These are phyloP conservation scores for Aspergillus carlsbadensis DNA, from an alignment of 495 filamentous ascomycete species.

Conservation along the genomic window DNA sequence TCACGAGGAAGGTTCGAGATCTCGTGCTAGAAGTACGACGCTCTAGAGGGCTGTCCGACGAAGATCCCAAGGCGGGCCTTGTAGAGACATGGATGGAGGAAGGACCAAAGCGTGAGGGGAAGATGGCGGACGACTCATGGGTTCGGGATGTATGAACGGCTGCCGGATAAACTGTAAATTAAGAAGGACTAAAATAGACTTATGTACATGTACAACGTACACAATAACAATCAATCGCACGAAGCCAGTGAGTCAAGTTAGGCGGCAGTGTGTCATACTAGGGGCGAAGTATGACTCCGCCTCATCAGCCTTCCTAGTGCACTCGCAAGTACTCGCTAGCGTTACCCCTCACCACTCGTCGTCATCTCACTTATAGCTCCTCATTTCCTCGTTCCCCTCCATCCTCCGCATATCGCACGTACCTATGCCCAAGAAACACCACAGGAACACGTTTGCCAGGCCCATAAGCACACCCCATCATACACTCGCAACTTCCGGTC, in stretches of 20 bases:
- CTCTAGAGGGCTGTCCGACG: slow-evolving; percentile 69
- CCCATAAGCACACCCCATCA: slow-evolving; percentile 40
- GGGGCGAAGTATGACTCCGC: neutral
- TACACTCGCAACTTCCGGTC: slow-evolving; percentile 30
- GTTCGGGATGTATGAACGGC: slow-evolving; percentile 54
- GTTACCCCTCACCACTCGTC: slow-evolving; percentile 9
- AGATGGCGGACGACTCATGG: slow-evolving; percentile 63
- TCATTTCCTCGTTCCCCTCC: slow-evolving; percentile 10
- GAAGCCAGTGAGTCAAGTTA: neutral
- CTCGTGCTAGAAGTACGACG: slow-evolving; percentile 76
- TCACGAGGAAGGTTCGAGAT: slow-evolving; percentile 70
- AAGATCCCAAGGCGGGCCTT: slow-evolving; percentile 67
- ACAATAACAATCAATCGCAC: neutral
- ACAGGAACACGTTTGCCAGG: slow-evolving; percentile 31
- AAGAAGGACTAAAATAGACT: neutral
- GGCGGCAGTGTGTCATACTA: neutral
- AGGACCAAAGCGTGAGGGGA: slow-evolving; percentile 54
- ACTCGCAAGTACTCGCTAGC: no score
- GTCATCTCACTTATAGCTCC: slow-evolving; percentile 6
- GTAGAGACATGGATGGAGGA: slow-evolving; percentile 64
- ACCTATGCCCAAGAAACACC: slow-evolving; percentile 51
- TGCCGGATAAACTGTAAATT: slow-evolving; percentile 16
- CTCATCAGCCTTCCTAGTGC: neutral
- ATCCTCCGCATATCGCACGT: slow-evolving; percentile 7
- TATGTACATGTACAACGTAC: neutral